phyloP scores from a whole-genome alignment of 495 filamentous ascomycete species.

The Aspergillus indologenus region DNA sequence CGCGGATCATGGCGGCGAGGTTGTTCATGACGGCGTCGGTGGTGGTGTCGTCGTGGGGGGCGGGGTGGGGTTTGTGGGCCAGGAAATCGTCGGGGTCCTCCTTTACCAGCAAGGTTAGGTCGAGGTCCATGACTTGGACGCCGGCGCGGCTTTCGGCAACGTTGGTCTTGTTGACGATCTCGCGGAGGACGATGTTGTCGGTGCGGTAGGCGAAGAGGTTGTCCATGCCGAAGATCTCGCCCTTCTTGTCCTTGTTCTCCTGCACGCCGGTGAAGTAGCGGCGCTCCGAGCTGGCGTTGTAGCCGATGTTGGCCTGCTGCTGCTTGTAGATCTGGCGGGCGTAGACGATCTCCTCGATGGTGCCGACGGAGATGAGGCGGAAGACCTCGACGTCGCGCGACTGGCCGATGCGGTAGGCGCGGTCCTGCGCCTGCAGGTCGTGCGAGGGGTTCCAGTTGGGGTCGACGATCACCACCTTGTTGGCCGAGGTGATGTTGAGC shows the following conservation, averaged over 20 bases:
- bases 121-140: slow-evolving; percentile 71
- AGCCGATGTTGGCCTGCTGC: slow-evolving; percentile 96
- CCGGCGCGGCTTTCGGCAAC: slow-evolving; percentile 88
- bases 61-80: slow-evolving; percentile 12
- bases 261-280: slow-evolving; percentile 96
- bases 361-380: slow-evolving; percentile 86
- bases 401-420: slow-evolving; percentile 95
- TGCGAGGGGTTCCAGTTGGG: slow-evolving; percentile 97
- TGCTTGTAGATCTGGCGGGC: slow-evolving; percentile 98
- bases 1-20: slow-evolving; percentile 67
- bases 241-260: slow-evolving; percentile 73
- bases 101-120: slow-evolving; percentile 49
- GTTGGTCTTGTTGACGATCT: slow-evolving; percentile 98
- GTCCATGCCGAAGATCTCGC: slow-evolving; percentile 87
- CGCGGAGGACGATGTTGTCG: slow-evolving; percentile 75
- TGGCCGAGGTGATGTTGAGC: slow-evolving; percentile 94
- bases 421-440: slow-evolving; percentile 94
- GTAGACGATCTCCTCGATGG: slow-evolving; percentile 97
- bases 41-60: slow-evolving; percentile 30
- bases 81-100: slow-evolving; percentile 45
- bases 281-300: slow-evolving; percentile 86
- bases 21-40: slow-evolving; percentile 71
- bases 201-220: slow-evolving; percentile 86
- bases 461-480: slow-evolving; percentile 97
- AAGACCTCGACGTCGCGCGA: slow-evolving; percentile 93